A percentile compares a stretch with the other conserved stretches of the same genome.
Conservation (phyloP, 164 flowering plant species). For the Piper betle region DNA sequence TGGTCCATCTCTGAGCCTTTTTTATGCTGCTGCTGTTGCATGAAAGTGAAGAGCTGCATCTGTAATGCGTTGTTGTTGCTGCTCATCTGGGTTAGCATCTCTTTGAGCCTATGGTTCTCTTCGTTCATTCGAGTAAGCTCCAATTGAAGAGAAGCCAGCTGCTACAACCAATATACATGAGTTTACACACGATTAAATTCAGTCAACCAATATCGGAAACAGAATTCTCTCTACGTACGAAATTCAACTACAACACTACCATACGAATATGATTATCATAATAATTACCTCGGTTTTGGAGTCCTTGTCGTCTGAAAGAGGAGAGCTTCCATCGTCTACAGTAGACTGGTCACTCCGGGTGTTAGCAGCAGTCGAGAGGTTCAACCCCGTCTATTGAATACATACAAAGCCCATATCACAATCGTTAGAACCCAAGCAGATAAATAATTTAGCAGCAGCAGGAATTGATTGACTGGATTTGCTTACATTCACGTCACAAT, state of each 20-base stretch:
- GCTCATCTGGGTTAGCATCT: constrained; percentile 53
- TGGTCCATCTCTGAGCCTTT: constrained; percentile 9
- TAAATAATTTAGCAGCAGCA: background rate
- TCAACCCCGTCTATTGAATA: constrained; percentile 53
- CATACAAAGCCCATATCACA: background rate
- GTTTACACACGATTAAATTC: no score
- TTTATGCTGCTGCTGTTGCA: constrained; percentile 34
- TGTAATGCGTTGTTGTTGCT: constrained; percentile 46
- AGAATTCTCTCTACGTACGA: no score
- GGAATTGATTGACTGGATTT: background rate
- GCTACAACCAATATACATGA: constrained; percentile 1
- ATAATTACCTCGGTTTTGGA: constrained; percentile 42
- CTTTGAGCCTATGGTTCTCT: constrained; percentile 56
- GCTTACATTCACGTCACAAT: constrained; percentile 48
- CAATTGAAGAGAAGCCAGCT: constrained; percentile 51
- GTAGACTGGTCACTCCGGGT: constrained; percentile 69
- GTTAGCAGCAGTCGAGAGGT: constrained; percentile 56
- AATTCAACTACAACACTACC: no score
- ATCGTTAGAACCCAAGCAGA: background rate
- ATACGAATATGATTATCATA: no score
- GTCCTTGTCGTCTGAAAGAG: constrained; percentile 36
- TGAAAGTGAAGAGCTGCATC: constrained; percentile 43
- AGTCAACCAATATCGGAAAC: no score
- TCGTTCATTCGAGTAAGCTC: constrained; percentile 50
- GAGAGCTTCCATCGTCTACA: constrained; percentile 51